Base-by-base conservation (phyloP, 768 basidiomycete genomes). In the Lentinula sp. region DNA sequence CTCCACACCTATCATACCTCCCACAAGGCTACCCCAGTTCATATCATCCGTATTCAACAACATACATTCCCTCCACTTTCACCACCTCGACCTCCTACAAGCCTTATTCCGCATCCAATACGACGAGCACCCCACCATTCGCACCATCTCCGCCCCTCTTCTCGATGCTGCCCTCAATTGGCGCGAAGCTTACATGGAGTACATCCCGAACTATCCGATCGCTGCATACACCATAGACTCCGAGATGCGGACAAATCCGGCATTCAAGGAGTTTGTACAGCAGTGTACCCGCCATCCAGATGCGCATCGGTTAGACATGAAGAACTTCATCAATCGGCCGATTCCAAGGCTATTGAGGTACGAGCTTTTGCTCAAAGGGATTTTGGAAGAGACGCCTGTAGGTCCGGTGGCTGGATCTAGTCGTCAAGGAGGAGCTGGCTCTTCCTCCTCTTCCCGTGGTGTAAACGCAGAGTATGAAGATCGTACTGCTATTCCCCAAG, bases 91-190 rank as follows among this genome's bases (percentile, higher is more conserved):
- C 64, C 78, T 98, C 48, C 81, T 98, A 6, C 86, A 92, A 43
- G 82, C 87, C 57, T 80, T 98, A 56, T 86, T 92, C 64, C 88
- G 91, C 46, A 86, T 95, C 46, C 94, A 98, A 71, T 82, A 89
- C 37, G 94, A 98, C 61, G 86, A 96, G 68, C 88, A 92, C 65
- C 93, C 94, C 0, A 70, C 79, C 46, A 87, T 99, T 61, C 80
- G 80, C 50, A 88, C 83, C 60, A 79, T 98, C 62, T 94, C 92
- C 2, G 93, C 92, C 21, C 79, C 55, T 16, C 15, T 56, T 8
- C 85, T 93, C 58, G 88, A 95, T 69, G 93, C 93, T 3, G 93
- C 95, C 1, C 80, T 97, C 62, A 93, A 95, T 65, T 98, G 95
- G 80, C 84, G 91, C 5, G 89, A 93, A 55, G 88, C 89, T 13